Conservation (phyloP, 192 early-diverging fungal species). For the Backusella australiensis region DNA sequence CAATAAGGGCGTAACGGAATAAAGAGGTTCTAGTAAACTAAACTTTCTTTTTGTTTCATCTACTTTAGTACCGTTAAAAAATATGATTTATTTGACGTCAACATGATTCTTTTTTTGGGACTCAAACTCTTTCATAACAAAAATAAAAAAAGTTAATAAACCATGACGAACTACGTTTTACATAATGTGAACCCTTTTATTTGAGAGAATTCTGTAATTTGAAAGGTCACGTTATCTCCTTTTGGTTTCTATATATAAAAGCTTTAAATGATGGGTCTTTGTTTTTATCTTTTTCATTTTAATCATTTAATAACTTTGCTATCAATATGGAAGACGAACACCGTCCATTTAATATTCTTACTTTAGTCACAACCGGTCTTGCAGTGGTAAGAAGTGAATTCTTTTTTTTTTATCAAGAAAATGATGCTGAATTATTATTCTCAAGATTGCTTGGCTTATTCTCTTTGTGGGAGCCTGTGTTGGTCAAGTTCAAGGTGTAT, state of each 20-base stretch:
- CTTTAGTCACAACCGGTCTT: background rate
- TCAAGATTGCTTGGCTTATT: constrained; percentile 32
- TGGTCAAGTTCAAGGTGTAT: background rate
- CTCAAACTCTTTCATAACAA: constrained; percentile 1
- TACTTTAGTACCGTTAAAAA: constrained; percentile 14
- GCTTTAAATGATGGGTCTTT: background rate
- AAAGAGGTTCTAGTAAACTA: background rate
- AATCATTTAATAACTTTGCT: background rate
- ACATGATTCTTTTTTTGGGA: background rate
- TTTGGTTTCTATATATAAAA: background rate
- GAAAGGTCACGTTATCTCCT: background rate
- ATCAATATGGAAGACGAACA: background rate
- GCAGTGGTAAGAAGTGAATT: background rate
- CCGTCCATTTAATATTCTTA: background rate
- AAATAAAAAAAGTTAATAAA: constrained; percentile 2
- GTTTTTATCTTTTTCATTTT: background rate
- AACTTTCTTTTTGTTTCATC: background rate
- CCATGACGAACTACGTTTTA: background rate
- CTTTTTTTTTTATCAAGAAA: background rate
- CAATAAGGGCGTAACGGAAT: background rate
- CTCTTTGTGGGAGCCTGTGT: constrained; percentile 30
- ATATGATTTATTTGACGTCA: constrained; percentile 1
- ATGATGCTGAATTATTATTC: background rate
- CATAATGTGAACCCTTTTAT: background rate
- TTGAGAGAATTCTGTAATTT: background rate